Evolutionary conservation across 345 rosid genomes (phyloP).

Genomic region (Psidium guajava): DNA sequence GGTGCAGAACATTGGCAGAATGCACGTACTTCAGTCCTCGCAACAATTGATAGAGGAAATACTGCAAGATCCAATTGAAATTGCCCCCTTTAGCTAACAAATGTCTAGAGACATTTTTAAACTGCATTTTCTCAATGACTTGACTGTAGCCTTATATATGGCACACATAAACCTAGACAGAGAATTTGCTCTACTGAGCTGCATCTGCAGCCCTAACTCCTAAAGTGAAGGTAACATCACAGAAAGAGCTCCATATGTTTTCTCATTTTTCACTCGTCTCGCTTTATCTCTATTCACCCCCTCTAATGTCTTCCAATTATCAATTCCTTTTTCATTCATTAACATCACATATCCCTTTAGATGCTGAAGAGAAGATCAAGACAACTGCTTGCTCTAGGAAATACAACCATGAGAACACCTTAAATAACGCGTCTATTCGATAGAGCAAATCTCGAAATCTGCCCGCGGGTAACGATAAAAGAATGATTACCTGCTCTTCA

Average conservation of each 20-base stretch:
- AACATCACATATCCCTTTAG: not conserved
- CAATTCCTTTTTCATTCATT: not conserved
- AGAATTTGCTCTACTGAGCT: not conserved
- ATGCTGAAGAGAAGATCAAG: not conserved
- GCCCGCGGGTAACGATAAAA: not conserved
- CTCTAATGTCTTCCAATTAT: not conserved
- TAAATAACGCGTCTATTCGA: accelerated
- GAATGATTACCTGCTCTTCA: not conserved
- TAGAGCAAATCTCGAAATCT: not conserved
- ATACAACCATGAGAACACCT: not conserved
- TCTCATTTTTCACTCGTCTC: not conserved
- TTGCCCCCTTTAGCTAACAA: not conserved
- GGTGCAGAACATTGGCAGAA: conserved; percentile 69
- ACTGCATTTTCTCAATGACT: not conserved
- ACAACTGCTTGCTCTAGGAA: not conserved
- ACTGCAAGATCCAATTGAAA: conserved; percentile 21
- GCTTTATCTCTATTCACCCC: not conserved
- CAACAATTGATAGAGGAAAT: conserved; percentile 74
- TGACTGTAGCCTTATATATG: not conserved
- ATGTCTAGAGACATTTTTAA: not conserved
- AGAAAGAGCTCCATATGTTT: not conserved
- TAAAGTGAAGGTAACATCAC: not conserved
- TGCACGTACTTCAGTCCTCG: conserved; percentile 60
- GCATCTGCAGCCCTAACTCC: not conserved
- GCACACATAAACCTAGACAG: not conserved